Conservation (phyloP, 1,139 yeast genomes). For the Maudiozyma humilis region DNA sequence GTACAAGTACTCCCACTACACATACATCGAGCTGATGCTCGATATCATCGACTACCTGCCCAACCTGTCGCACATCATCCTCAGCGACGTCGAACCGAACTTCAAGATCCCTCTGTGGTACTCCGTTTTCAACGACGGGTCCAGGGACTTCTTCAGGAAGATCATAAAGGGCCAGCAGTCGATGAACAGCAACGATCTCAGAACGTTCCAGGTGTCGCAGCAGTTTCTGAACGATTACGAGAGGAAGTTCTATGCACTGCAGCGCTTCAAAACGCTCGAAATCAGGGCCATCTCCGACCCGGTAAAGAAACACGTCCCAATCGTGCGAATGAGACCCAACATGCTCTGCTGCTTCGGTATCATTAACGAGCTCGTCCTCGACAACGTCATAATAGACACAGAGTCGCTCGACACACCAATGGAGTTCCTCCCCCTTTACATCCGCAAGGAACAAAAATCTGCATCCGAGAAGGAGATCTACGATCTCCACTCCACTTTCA, state of each 20-base stretch:
- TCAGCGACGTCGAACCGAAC: slow-evolving; percentile 44
- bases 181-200: slow-evolving; percentile 26
- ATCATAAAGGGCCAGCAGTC: slow-evolving; percentile 29
- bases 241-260: slow-evolving; percentile 21
- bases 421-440: slow-evolving; percentile 28
- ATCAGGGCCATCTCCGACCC: slow-evolving; percentile 18
- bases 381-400: slow-evolving; percentile 43
- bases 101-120: slow-evolving; percentile 42
- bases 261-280: slow-evolving; percentile 24
- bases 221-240: slow-evolving; percentile 25
- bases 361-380: slow-evolving; percentile 38
- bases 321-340: slow-evolving; percentile 34
- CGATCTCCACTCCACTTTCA: slow-evolving; percentile 31
- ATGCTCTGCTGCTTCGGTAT: slow-evolving; percentile 38
- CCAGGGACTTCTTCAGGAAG: slow-evolving; percentile 28
- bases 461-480: slow-evolving; percentile 13
- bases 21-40: slow-evolving; percentile 34
- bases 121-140: slow-evolving; percentile 30
- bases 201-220: slow-evolving; percentile 25
- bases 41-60: slow-evolving; percentile 35
- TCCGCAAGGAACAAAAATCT: slow-evolving; percentile 13
- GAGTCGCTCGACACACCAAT: slow-evolving; percentile 33
- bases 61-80: slow-evolving; percentile 28
- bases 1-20: slow-evolving; percentile 22
- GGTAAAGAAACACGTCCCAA: slow-evolving; percentile 9